Base-by-base conservation (phyloP, 768 basidiomycete genomes). In the Collybia nuda region DNA sequence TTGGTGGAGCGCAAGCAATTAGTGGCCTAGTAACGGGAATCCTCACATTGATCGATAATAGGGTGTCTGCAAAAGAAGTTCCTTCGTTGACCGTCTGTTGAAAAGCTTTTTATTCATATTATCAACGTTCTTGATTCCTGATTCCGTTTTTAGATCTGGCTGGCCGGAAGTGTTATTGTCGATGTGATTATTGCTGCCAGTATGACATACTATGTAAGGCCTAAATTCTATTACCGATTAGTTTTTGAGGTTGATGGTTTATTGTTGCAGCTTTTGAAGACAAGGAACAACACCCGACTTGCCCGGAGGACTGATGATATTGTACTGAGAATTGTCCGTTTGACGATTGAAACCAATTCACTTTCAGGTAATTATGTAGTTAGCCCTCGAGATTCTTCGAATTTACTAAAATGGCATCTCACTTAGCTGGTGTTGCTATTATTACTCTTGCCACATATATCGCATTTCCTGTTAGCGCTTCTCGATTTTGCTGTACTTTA, bases 291-390 rank as follows among this genome's bases (percentile, higher is more conserved):
- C 29, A 48, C 23, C 23, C 32, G 11, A 8, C 22, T 44, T 26
- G 46, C 29, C 3, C 42, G 44, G 23, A 19, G 24, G 29, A 29
- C 52, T 12, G 19, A 40, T 26, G 37, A 46, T 40, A 40, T 53
- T 37, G 38, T 58, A 19, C 48, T 50, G 14, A 49, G 54, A 22
- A 21, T 56, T 19, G 44, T 53, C 17, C 54, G 51, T 21, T 26
- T 53, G 29, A 56, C 55, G 22, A 54, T 56, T 26, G 57, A 58
- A 38, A 58, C 57, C 26, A 56, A 56, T 28, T 32, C 51, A 6
- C 44, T 56, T 3, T 56, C 57, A 14, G 54, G 57, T 58, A 22
- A n/a, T 46, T 32, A 29, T 19, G 28, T 7, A 35, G 12, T 19
- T 39, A 26, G 24, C 24, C 15, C 14, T 50, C 22, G 45, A 53